These are phyloP conservation scores for Pseudogymnoascus verrucosus DNA, from an alignment of 2,329 filamentous ascomycete genomes.

Conservation along the genomic window DNA sequence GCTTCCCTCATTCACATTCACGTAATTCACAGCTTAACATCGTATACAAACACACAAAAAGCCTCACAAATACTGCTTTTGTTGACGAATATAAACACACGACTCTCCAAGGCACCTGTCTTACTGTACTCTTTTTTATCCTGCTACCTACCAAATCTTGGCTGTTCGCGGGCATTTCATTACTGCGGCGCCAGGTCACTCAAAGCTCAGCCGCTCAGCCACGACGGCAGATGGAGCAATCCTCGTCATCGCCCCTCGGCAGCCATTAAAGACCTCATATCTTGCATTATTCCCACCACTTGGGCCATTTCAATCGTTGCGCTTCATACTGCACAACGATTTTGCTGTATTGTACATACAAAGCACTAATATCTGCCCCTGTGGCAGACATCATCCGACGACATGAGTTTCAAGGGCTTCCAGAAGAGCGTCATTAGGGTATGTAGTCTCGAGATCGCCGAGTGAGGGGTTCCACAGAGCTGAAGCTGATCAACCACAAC, in stretches of 20 bases:
- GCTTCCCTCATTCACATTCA: no score
- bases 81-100: not conserved
- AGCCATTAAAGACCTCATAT: slow-evolving; percentile 2
- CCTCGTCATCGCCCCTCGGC: slow-evolving; percentile 21
- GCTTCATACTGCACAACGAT: not conserved
- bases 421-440: slow-evolving; percentile 83
- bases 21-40: not conserved
- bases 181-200: slow-evolving; percentile 2
- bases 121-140: not conserved
- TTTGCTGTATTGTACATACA: slow-evolving; percentile 5
- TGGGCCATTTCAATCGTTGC: not conserved
- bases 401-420: slow-evolving; percentile 96
- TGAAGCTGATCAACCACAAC: slow-evolving; percentile 18
- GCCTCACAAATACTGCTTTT: not conserved
- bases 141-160: not conserved
- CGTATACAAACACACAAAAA: not conserved
- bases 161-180: not conserved
- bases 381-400: slow-evolving; percentile 12
- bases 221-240: slow-evolving; percentile 19
- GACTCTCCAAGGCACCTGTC: not conserved
- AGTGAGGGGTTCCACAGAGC: slow-evolving; percentile 7
- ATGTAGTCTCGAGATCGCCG: slow-evolving; percentile 29
- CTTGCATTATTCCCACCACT: not conserved
- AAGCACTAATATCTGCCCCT: not conserved
- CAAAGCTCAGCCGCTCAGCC: slow-evolving; percentile 3